A percentile compares a stretch with the other conserved stretches of the same genome.
Evolutionary conservation across 169 alveolate genomes (phyloP).

Genomic region (Amoebophrya sp.): DNA sequence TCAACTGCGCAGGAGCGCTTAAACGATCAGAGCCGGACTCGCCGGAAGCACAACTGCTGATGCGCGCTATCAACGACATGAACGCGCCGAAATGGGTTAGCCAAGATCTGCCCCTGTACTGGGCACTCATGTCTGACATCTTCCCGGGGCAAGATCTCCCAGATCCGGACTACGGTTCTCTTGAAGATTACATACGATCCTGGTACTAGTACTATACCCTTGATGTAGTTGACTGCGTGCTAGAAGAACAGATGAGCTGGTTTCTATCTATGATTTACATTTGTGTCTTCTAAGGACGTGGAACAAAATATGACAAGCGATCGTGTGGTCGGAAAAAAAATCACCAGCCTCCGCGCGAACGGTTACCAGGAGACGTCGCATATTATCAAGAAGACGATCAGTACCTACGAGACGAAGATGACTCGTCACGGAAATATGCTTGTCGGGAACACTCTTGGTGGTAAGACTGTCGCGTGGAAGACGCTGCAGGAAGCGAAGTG

Average conservation of each 20-base stretch:
- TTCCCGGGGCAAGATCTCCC: constrained; percentile 77
- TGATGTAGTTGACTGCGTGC: constrained; percentile 43
- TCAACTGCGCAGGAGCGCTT: constrained; percentile 89
- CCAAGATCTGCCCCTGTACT: constrained; percentile 79
- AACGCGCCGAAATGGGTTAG: constrained; percentile 63
- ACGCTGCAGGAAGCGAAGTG: constrained; percentile 58
- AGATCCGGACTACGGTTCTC: constrained; percentile 57
- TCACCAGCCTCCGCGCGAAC: constrained; percentile 33
- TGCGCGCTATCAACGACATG: constrained; percentile 62
- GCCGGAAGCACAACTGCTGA: constrained; percentile 72
- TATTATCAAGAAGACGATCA: constrained; percentile 48
- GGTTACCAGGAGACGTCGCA: constrained; percentile 53
- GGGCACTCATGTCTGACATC: constrained; percentile 77
- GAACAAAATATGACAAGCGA: too few relatives aligned
- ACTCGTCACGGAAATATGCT: constrained; percentile 94
- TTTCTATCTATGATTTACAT: too few relatives aligned
- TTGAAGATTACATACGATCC: constrained; percentile 55
- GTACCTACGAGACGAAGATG: constrained; percentile 81
- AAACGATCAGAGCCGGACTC: constrained; percentile 79
- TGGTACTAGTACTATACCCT: neutral
- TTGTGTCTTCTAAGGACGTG: too few relatives aligned
- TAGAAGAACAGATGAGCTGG: too few relatives aligned
- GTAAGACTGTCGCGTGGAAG: constrained; percentile 78
- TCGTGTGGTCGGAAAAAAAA: too few relatives aligned
- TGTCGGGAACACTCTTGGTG: constrained; percentile 96